These are phyloP conservation scores for Moricandia arvensis DNA, from an alignment of 345 rosid species.

Conservation along the genomic window DNA sequence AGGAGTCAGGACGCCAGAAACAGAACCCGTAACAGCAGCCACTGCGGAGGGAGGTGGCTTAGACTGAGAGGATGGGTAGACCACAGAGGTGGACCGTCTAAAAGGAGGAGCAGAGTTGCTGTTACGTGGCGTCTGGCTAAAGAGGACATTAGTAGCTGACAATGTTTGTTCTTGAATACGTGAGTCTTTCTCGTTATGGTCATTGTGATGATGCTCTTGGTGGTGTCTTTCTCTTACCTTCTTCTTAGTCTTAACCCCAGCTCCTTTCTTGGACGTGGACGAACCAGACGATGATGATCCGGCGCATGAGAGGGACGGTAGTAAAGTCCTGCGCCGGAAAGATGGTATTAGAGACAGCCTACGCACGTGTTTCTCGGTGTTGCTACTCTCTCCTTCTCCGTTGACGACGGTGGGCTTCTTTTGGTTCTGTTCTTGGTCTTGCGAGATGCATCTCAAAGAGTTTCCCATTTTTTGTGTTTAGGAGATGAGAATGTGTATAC, in stretches of 20 bases:
- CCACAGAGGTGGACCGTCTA: slow-evolving; percentile 77
- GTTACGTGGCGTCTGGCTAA: slow-evolving; percentile 56
- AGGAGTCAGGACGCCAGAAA: slow-evolving; percentile 50
- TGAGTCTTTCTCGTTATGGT: slow-evolving; percentile 48
- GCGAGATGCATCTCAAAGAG: slow-evolving; percentile 40
- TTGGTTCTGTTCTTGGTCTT: slow-evolving; percentile 38
- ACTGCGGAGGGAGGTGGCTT: slow-evolving; percentile 16
- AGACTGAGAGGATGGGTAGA: slow-evolving; percentile 46
- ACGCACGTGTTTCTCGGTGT: slow-evolving; percentile 27
- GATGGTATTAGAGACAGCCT: slow-evolving; percentile 35
- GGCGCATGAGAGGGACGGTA: slow-evolving; percentile 37
- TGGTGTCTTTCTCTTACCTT: slow-evolving; percentile 41
- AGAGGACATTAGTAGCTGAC: slow-evolving; percentile 75
- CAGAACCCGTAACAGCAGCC: slow-evolving; percentile 18
- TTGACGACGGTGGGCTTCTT: slow-evolving; percentile 30
- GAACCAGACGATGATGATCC: slow-evolving; percentile 35
- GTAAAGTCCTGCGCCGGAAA: slow-evolving; percentile 32
- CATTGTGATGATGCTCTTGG: slow-evolving; percentile 33
- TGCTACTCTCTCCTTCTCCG: slow-evolving; percentile 20
- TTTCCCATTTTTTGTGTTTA: slow-evolving; percentile 27
- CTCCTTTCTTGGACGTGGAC: slow-evolving; percentile 34
- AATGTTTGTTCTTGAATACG: slow-evolving; percentile 69
- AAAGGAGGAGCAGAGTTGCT: slow-evolving; percentile 56
- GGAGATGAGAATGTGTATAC: slow-evolving; percentile 14
- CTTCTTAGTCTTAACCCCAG: slow-evolving; percentile 31